Base-by-base conservation (phyloP, 805 yeast species). In the Brettanomyces anomalus region DNA sequence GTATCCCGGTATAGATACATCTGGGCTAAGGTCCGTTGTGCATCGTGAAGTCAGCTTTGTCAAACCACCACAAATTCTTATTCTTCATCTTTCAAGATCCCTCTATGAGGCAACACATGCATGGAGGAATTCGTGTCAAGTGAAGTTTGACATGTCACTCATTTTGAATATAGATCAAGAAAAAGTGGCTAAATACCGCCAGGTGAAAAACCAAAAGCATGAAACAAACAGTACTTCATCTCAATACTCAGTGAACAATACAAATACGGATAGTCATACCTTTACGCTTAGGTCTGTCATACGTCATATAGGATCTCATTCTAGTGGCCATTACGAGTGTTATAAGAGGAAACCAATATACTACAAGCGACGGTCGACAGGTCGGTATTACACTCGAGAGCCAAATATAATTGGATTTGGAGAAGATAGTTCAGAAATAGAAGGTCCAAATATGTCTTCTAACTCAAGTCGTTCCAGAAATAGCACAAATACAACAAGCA, bases 311-410 rank as follows among this genome's bases (percentile, higher is more conserved):
- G 98, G 98, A 0, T 79, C 90, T 1, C 97, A 89, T 60, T 72
- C 79, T 17, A 75, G 78, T 36, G 97, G 97, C 1, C 97, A 89
- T 56, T 89, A 88, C 57, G 95, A 89, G 54, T 85, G 96, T 53
- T 86, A 77, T 57, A 79, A 84, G 48, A 78, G 77, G 39, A 89
- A 88, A 56, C 90, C 93, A 2, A 58, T 72, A 3, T 72, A 70
- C 43, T 77, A 68, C 41, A 75, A 71, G 47, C 66, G 66, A 44
- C 52, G 58, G 16, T 4, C 21, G 3, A 48, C 55, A 3, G 59
- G 61, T 13, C 51, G 47, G 15, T 60, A 53, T 35, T 54, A 52
- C 26, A 41, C 46, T 6, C n/a, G 26, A 32, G 31, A 26, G n/a
- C 15, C 19, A 37, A 18, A 32, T n/a, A n/a, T 16, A 8, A 32